Evolutionary conservation across 106 monocot genomes (phyloP), one percentile per base, ranked within the genome.

Genomic region (Phalaenopsis aphrodite): DNA sequence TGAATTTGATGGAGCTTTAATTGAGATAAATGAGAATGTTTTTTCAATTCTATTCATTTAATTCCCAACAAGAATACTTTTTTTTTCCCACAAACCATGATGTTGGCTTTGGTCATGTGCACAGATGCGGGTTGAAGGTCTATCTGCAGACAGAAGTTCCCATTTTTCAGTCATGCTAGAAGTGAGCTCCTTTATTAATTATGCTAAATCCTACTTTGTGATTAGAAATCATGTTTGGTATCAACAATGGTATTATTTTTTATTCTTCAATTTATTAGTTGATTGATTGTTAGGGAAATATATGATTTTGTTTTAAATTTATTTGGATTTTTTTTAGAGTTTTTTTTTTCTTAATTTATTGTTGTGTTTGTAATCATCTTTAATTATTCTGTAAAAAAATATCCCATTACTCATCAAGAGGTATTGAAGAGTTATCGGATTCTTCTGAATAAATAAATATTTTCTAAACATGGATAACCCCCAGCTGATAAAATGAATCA

Each of bases 61-160:
- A n/a, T 61, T 21, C 3, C 21, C 61, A 61, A 61, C 21, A n/a
- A 18, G 61, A 61, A 21, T n/a, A 10, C 47, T 49, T 18, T 36
- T 58, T 46, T 78, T 16, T 52, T 1, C 2, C 6, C 78, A 42
- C 19, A 21, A 23, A 57, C 36, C 66, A 17, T 47, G 69, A 69
- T 2, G 69, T 69, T 69, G 9, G 15, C 69, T 39, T 69, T 69
- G 17, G 67, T 74, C 11, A 81, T 82, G 36, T 83, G 75, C 90
- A 30, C 30, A 97, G 96, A 94, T 97, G 96, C 90, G 96, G 64
- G 84, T 92, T 75, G 96, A 97, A 85, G 94, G 96, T 23, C 78
- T 89, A 41, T 88, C 83, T 76, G 83, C 90, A 68, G 87, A 94
- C 71, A 92, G 82, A 88, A 85, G 83, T 56, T 78, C 82, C 49